These are phyloP conservation scores for Saturnispora halmiae DNA, from an alignment of 805 yeast species.

Conservation along the genomic window DNA sequence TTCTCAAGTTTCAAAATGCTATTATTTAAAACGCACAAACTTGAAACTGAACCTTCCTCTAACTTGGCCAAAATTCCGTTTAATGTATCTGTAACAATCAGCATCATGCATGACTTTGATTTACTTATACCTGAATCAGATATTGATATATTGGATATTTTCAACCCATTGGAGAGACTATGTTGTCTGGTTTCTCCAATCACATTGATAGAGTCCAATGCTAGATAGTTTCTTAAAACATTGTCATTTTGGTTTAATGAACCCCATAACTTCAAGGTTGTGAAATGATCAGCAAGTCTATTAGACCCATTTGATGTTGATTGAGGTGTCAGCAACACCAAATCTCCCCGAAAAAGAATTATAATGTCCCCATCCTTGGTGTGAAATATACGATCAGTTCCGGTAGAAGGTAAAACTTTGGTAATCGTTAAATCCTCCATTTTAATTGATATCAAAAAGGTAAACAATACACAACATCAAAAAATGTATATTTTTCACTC, in stretches of 20 bases:
- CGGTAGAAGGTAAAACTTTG: slow-evolving; percentile 5
- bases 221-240: slow-evolving; percentile 7
- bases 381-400: slow-evolving; percentile 10
- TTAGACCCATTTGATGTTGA: slow-evolving; percentile 1
- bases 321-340: slow-evolving; percentile 10
- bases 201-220: slow-evolving; percentile 10
- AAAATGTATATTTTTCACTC: neutral
- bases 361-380: slow-evolving; percentile 15
- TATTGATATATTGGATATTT: slow-evolving; percentile 7
- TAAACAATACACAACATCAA: neutral
- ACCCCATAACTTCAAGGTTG: slow-evolving; percentile 8
- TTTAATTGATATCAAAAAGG: neutral
- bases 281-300: slow-evolving; percentile 10
- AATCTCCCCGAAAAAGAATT: slow-evolving; percentile 10
- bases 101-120: slow-evolving; percentile 8
- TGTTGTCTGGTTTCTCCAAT: slow-evolving; percentile 12
- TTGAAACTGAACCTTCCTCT: slow-evolving; percentile 9
- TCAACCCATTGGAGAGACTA: slow-evolving; percentile 5
- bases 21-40: slow-evolving; percentile 9
- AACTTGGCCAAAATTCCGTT: slow-evolving; percentile 14
- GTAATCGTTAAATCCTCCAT: slow-evolving; percentile 11
- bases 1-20: slow-evolving; percentile 3
- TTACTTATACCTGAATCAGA: slow-evolving; percentile 15
- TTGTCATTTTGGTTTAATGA: slow-evolving; percentile 11
- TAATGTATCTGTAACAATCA: slow-evolving; percentile 13